Evolutionary conservation across 2,329 filamentous ascomycete genomes (phyloP).

Genomic region (Diaporthe batatas): DNA sequence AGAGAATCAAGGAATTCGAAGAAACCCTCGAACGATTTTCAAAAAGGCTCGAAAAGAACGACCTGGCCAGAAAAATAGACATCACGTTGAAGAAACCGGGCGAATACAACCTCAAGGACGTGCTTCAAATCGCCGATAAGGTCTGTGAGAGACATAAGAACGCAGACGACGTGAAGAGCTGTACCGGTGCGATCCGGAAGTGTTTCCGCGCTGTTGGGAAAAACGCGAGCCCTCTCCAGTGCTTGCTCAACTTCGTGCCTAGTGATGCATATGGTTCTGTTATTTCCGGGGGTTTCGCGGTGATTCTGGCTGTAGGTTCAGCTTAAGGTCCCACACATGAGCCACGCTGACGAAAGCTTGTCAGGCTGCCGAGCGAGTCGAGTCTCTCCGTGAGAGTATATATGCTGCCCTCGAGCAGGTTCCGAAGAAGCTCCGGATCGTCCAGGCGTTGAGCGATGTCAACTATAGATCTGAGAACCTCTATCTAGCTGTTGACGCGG

Average conservation of each 20-base stretch:
- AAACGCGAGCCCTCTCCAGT: not conserved
- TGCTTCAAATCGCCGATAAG: not conserved
- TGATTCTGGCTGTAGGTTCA: not conserved
- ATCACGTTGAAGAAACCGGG: not conserved
- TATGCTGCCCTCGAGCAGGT: not conserved
- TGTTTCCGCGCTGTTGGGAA: not conserved
- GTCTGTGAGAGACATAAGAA: not conserved
- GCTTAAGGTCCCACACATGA: too few species aligned
- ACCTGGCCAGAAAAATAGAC: not conserved
- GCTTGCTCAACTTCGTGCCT: not conserved
- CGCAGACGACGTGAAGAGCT: not conserved
- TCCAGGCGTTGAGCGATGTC: not conserved
- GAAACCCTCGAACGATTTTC: not conserved
- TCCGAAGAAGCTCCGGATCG: not conserved
- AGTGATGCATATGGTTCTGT: not conserved
- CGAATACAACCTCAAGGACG: not conserved
- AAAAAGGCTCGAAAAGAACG: not conserved
- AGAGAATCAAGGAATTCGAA: not conserved
- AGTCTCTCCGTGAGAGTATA: not conserved
- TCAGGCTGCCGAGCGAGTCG: not conserved
- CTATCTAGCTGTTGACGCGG: not conserved
- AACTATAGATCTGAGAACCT: not conserved
- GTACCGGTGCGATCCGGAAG: not conserved
- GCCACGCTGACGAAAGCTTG: too few species aligned
- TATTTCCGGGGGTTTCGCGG: not conserved